Conservation (phyloP, 2,329 filamentous ascomycete species). For the Aspergillus fischeri region DNA sequence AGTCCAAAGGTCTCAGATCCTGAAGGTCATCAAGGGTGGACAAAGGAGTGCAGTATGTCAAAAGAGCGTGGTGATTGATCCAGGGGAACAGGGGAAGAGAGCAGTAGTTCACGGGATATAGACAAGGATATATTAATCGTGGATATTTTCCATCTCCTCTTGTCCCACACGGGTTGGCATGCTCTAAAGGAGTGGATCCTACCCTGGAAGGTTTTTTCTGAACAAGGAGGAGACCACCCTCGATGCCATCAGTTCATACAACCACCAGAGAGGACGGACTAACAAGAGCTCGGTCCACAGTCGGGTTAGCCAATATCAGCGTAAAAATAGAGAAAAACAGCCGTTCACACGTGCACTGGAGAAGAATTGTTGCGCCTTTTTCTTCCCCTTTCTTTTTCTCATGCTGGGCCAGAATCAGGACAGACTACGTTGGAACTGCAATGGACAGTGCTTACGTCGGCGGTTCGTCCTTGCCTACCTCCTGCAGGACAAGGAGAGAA, state of each 20-base stretch:
- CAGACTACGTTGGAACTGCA: not conserved
- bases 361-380: conserved; percentile 1
- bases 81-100: conserved; percentile 1
- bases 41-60: not conserved
- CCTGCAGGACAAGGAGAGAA: conserved; percentile 12
- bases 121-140: conserved; percentile 7
- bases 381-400: conserved; percentile 1
- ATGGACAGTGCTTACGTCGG: conserved; percentile 8
- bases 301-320: not conserved
- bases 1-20: not conserved
- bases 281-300: conserved; percentile 12
- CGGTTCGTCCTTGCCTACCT: conserved; percentile 12
- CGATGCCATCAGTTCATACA: conserved; percentile 16
- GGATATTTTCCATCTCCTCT: not conserved
- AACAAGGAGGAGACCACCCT: conserved; percentile 18
- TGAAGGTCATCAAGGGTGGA: conserved; percentile 1
- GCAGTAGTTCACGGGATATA: conserved; percentile 2
- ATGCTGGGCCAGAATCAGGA: not conserved
- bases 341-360: conserved; percentile 21
- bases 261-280: conserved; percentile 12
- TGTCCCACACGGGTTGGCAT: conserved; percentile 15
- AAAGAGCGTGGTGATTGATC: conserved; percentile 8
- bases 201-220: conserved; percentile 9
- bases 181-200: conserved; percentile 17
- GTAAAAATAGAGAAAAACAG: conserved; percentile 8